phyloP scores from a whole-genome alignment of 768 basidiomycete genomes.

The Amanita jacksonii region DNA sequence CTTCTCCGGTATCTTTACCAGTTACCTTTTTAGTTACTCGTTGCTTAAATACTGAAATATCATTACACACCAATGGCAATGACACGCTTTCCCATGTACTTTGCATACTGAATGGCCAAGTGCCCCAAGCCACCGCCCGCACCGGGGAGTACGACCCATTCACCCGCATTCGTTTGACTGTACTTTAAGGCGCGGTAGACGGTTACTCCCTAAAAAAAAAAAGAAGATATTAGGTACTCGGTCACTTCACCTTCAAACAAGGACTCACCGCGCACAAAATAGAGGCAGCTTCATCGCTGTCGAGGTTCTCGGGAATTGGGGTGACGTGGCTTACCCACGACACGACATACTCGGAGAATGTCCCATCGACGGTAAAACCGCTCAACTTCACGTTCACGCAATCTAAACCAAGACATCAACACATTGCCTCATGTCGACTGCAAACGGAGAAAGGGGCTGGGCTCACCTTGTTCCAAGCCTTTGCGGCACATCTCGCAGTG shows the following conservation, averaged over 20 bases:
- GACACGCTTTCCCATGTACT: conserved; percentile 66
- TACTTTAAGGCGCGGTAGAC: conserved; percentile 83
- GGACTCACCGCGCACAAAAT: conserved; percentile 64
- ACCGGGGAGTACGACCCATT: conserved; percentile 71
- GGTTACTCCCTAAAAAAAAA: conserved; percentile 47
- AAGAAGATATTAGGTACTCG: conserved; percentile 14
- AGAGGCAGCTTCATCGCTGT: conserved; percentile 60
- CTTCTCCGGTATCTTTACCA: conserved; percentile 53
- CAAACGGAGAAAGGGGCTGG: background rate
- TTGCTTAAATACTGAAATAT: background rate
- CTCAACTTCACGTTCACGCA: conserved; percentile 48
- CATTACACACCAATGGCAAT: conserved; percentile 57
- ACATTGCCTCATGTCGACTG: too few relatives aligned
- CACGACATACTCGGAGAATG: conserved; percentile 21
- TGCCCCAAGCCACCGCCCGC: conserved; percentile 81
- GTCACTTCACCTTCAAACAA: background rate
- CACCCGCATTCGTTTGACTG: conserved; percentile 50
- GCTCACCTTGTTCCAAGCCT: conserved; percentile 68
- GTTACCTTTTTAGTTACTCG: background rate
- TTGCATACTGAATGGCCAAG: conserved; percentile 71
- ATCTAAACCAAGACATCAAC: conserved; percentile 24
- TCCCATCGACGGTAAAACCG: conserved; percentile 1
- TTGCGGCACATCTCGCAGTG: conserved; percentile 70
- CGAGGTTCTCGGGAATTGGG: conserved; percentile 62
- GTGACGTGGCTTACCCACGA: conserved; percentile 69